Evolutionary conservation across 208 protist genomes (phyloP).

Genomic region (Vickermania ingenoplastis): DNA sequence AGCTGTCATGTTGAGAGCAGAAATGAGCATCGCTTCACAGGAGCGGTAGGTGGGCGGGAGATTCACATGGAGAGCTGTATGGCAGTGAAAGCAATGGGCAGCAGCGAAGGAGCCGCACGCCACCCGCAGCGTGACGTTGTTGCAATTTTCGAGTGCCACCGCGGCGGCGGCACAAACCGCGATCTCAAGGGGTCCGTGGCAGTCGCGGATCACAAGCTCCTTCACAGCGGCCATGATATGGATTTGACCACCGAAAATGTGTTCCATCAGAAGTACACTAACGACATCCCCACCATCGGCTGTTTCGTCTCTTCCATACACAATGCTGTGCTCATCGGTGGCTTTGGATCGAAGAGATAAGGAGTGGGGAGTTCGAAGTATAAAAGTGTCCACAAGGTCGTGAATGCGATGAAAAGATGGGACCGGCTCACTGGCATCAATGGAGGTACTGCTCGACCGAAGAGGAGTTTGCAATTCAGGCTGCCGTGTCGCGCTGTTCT

Average conservation of each 20-base stretch:
- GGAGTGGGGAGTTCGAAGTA: neutral
- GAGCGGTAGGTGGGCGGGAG: conserved; percentile 32
- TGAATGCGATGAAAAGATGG: neutral
- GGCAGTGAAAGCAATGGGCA: conserved; percentile 43
- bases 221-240: conserved; percentile 49
- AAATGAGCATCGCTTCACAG: conserved; percentile 44
- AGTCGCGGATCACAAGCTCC: conserved; percentile 44
- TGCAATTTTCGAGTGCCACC: conserved; percentile 55
- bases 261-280: conserved; percentile 41
- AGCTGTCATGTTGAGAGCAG: conserved; percentile 55
- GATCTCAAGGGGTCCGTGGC: conserved; percentile 62
- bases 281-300: no score
- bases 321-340: no score
- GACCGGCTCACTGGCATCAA: neutral
- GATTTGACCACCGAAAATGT: conserved; percentile 35
- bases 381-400: neutral
- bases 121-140: conserved; percentile 52
- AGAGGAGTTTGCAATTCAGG: neutral
- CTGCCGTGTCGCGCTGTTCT: neutral
- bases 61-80: conserved; percentile 71
- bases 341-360: neutral
- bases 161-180: conserved; percentile 33
- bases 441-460: neutral
- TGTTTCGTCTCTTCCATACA: no score
- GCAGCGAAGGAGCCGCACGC: conserved; percentile 46